Evolutionary conservation across 192 early-diverging fungal species (phyloP).

Genomic region (Diversispora epigaea): DNA sequence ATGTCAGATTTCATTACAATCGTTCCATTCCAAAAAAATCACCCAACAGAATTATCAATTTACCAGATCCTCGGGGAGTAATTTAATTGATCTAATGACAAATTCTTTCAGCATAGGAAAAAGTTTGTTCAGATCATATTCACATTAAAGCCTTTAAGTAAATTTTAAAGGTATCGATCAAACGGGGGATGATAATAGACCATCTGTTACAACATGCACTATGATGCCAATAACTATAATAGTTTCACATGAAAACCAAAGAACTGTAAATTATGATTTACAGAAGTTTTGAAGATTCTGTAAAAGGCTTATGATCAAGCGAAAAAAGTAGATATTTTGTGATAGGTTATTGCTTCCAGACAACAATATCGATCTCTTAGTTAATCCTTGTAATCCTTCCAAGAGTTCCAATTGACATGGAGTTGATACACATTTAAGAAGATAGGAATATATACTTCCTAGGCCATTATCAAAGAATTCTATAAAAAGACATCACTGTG

Average conservation of each 20-base stretch:
- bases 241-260: conserved; percentile 28
- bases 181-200: conserved; percentile 6
- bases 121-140: neutral
- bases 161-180: conserved; percentile 10
- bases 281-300: neutral
- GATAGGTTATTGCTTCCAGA: neutral
- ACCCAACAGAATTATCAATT: no score
- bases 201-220: neutral
- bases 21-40: no score
- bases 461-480: conserved; percentile 36
- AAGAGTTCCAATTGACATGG: conserved; percentile 53
- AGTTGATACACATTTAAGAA: conserved; percentile 58
- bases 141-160: neutral
- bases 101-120: neutral
- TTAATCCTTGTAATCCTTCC: conserved; percentile 76
- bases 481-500: conserved; percentile 81
- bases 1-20: no score
- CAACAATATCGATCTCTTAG: conserved; percentile 35
- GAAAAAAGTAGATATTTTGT: conserved; percentile 5
- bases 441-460: conserved; percentile 88
- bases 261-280: conserved; percentile 26
- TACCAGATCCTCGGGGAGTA: neutral
- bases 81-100: neutral
- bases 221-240: conserved; percentile 46
- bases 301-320: no score